Base-by-base conservation (phyloP, 352 stramenopile genomes). In the Stramenopiles sp. region DNA sequence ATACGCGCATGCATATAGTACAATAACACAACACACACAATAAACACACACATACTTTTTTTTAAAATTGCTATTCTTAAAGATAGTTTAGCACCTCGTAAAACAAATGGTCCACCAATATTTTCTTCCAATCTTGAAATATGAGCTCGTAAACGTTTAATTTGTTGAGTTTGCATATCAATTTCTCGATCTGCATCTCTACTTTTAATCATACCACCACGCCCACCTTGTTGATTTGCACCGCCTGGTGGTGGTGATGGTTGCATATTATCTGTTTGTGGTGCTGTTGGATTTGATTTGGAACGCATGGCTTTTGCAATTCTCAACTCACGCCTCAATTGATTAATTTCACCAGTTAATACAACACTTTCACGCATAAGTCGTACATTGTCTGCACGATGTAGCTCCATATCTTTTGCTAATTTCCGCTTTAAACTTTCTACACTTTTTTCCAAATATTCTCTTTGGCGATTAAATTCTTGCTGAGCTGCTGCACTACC, bases 311-410 rank as follows among this genome's bases (percentile, higher is more conserved):
- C 87, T 77, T 94, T 94, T 4, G 89, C 82, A 20, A 82, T 82
- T 78, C 86, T 84, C 43, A 96, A 85, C 27, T 89, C 84, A 0
- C 84, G 85, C 13, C 92, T 89, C 33, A 97, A 86, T 78, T 92
- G 85, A 80, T 97, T 97, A 78, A 97, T 94, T 84, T 97, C 92
- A 30, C 89, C 88, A 33, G 94, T 96, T 23, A 97, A 88, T 78
- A 90, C 82, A 81, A 95, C 90, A 63, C 93, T 95, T 81, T 97
- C 91, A 0, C 87, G 63, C 79, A 86, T 84, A 1, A 90, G 83
- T n/a, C 84, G 81, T 27, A 79, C 63, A 30, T 84, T 73, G 80
- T 90, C 86, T 31, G 43, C 79, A 31, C 80, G 78, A 73, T 88
- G 85, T 79, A 88, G 79, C 20, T 82, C 79, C 78, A 84, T 86